Percentiles rank a stretch among this genome's conserved stretches.
Evolutionary conservation across 768 basidiomycete species (phyloP).

Genomic region (Pleurotus salmoneostramineus): DNA sequence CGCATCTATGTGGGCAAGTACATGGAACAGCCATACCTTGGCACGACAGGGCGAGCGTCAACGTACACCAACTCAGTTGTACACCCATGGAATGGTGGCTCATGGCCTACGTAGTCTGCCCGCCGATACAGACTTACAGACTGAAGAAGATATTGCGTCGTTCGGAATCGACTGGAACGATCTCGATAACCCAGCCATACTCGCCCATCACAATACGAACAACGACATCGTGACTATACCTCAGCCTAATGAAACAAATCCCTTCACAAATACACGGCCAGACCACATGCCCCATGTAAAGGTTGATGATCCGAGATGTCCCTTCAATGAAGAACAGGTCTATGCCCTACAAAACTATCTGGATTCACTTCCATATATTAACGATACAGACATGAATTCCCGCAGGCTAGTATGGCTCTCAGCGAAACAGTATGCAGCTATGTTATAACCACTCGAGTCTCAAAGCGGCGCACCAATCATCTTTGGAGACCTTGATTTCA

Average conservation of each 20-base stretch:
- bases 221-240: conserved; percentile 3
- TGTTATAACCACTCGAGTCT: no score
- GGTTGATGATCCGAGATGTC: not conserved
- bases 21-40: conserved; percentile 32
- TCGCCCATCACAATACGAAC: conserved; percentile 10
- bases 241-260: not conserved
- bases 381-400: not conserved
- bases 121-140: not conserved
- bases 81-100: conserved; percentile 24
- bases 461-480: no score
- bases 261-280: not conserved
- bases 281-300: conserved; percentile 4
- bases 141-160: not conserved
- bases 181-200: conserved; percentile 8
- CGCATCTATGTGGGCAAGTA: conserved; percentile 21
- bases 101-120: conserved; percentile 23
- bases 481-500: no score
- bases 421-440: not conserved
- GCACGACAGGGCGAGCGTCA: conserved; percentile 12
- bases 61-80: conserved; percentile 23
- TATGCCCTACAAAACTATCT: not conserved
- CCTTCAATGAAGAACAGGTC: conserved; percentile 2
- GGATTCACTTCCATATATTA: no score
- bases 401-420: not conserved
- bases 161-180: conserved; percentile 24